phyloP scores from a whole-genome alignment of 257 asterid genomes.

The Agastache rugosa region DNA sequence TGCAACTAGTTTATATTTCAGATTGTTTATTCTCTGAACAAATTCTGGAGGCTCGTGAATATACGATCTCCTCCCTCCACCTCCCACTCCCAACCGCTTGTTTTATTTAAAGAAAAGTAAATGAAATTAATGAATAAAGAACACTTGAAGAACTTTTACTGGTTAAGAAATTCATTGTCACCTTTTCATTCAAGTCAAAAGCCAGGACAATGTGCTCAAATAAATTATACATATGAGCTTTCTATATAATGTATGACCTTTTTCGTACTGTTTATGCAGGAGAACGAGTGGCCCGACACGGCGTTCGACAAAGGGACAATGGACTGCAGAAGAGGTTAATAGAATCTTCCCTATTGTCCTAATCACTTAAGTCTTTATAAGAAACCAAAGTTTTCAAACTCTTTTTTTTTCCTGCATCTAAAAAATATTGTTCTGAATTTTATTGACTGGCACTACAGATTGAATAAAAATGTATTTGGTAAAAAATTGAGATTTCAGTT shows the following conservation, averaged over 20 bases:
- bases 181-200: conserved; percentile 14
- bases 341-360: conserved; percentile 21
- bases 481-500: conserved; percentile 16
- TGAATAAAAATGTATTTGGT: background rate
- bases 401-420: background rate
- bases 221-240: conserved; percentile 21
- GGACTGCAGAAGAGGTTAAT: conserved; percentile 95
- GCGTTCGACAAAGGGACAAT: conserved; percentile 98
- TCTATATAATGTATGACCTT: conserved; percentile 27
- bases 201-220: background rate
- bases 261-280: conserved; percentile 50
- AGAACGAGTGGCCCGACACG: conserved; percentile 96
- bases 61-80: background rate
- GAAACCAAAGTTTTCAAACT: background rate
- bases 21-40: conserved; percentile 1
- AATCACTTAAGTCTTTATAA: conserved; percentile 10
- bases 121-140: background rate
- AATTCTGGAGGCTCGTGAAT: conserved; percentile 11
- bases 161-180: background rate
- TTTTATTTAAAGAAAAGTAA: background rate
- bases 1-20: conserved; percentile 7
- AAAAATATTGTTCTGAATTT: conserved; percentile 3
- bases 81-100: background rate
- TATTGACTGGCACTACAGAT: background rate
- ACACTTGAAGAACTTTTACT: conserved; percentile 13